Evolutionary conservation across 129 eudicot species (phyloP), one percentile per base, ranked within the genome.

Genomic region (Artemisia tridentata): DNA sequence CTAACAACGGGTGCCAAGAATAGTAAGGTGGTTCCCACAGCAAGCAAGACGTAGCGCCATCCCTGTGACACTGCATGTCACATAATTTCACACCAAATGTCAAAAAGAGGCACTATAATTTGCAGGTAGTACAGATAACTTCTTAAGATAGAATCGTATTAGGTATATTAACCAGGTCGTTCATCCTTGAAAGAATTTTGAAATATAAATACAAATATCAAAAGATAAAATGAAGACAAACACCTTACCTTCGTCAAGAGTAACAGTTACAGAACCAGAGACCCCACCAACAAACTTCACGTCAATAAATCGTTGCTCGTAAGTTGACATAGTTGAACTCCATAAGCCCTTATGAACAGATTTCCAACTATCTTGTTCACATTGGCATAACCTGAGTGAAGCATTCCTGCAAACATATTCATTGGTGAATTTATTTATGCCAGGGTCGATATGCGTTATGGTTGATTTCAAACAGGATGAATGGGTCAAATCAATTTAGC

Each of bases 1-100:
- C 98, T 89, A 63, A 92, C 90, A 78, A 82, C 17, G 5, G 98
- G 95, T 72, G 98, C 98, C 78, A 82, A 50, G 51, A 92, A 74
- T 70, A 85, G 69, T 63, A 89, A 45, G 50, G 80, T n/a, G 45
- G 85, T 19, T 66, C 98, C 98, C 50, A 83, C 12, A 20, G 75
- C 87, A 74, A 92, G 90, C 68, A 75, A 87, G 65, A 89, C 11
- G 29, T 87, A 63, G 13, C 98, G 90, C 98, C 98, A 92, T 66
- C 70, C 80, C 46, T 92, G 98, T 53, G 82, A 82, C 73, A 83
- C 98, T 92, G 92, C 81, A 80, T 20, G 65, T 10, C 41, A 73
- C 52, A 66, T 54, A 58, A 17, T 64, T 63, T 49, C 52, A 68
- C 69, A 47, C 11, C 43, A 68, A 67, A 16, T 72, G 70, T 66